phyloP scores from a whole-genome alignment of 768 basidiomycete genomes.

The Termitomyces sp. region DNA sequence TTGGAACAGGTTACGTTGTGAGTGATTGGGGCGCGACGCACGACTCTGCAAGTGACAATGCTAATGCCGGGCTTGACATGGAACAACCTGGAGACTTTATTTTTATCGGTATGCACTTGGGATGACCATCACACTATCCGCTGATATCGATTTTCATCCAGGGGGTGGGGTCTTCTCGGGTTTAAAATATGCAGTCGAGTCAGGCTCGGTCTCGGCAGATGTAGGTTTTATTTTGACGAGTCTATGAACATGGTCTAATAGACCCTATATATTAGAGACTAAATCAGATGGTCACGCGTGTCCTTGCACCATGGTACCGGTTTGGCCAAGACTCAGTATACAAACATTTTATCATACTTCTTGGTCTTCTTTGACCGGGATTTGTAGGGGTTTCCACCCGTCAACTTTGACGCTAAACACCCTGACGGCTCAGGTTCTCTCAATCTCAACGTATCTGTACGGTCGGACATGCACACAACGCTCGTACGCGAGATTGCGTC shows the following conservation, averaged over 20 bases:
- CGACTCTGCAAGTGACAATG: slow-evolving; percentile 39
- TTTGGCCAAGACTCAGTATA: slow-evolving; percentile 45
- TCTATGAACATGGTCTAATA: not conserved
- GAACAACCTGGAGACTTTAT: slow-evolving; percentile 48
- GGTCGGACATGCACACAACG: slow-evolving; percentile 39
- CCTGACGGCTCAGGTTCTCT: slow-evolving; percentile 39
- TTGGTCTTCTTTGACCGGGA: not conserved
- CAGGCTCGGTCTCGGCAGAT: slow-evolving; percentile 25
- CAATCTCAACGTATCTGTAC: slow-evolving; percentile 39
- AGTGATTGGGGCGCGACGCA: slow-evolving; percentile 52
- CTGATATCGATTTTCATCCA: slow-evolving; percentile 6
- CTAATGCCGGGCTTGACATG: slow-evolving; percentile 46
- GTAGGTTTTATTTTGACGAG: slow-evolving; percentile 14
- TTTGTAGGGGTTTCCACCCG: slow-evolving; percentile 36
- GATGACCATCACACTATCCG: not conserved
- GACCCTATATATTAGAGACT: slow-evolving; percentile 24
- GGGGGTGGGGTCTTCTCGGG: slow-evolving; percentile 27
- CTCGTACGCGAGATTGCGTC: slow-evolving; percentile 60
- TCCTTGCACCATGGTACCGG: slow-evolving; percentile 41
- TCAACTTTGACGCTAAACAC: slow-evolving; percentile 42
- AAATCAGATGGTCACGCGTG: slow-evolving; percentile 41
- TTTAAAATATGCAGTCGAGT: slow-evolving; percentile 30
- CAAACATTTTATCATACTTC: not conserved
- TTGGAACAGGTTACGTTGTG: slow-evolving; percentile 36
- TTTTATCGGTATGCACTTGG: slow-evolving; percentile 28